Evolutionary conservation across 108 stramenopile genomes (phyloP).

Genomic region (Fragilariopsis cylindrus): DNA sequence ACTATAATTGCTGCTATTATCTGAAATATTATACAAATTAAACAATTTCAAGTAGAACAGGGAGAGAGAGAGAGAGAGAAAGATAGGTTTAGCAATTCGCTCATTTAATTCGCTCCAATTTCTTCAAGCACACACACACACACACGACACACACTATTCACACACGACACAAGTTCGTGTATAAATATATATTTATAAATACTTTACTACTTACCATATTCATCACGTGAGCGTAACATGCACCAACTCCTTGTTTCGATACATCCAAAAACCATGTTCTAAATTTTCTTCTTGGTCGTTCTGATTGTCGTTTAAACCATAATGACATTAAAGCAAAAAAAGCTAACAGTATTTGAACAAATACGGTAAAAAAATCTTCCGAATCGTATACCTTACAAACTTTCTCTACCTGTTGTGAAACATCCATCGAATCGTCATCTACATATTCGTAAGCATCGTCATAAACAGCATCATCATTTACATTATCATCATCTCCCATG

Average conservation of each 20-base stretch:
- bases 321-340: slow-evolving; percentile 70
- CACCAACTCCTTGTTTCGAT: slow-evolving; percentile 84
- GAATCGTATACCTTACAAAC: slow-evolving; percentile 80
- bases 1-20: slow-evolving; percentile 80
- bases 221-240: slow-evolving; percentile 86
- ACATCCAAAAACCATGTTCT: slow-evolving; percentile 88
- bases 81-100: neutral
- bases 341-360: slow-evolving; percentile 82
- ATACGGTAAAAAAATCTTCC: slow-evolving; percentile 78
- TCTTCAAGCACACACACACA: too few relatives aligned
- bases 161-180: too few relatives aligned
- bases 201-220: slow-evolving; percentile 66
- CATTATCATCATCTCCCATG: slow-evolving; percentile 18
- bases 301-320: slow-evolving; percentile 78
- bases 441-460: neutral
- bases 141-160: too few relatives aligned
- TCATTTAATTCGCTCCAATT: too few relatives aligned
- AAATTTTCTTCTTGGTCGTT: slow-evolving; percentile 74
- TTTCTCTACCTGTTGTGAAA: slow-evolving; percentile 6
- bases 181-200: neutral
- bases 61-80: neutral
- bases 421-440: slow-evolving; percentile 2
- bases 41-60: too few relatives aligned
- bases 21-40: slow-evolving; percentile 12
- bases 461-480: neutral